Evolutionary conservation across 305 asterid genomes (phyloP).

Genomic region (Rubia peregrina): DNA sequence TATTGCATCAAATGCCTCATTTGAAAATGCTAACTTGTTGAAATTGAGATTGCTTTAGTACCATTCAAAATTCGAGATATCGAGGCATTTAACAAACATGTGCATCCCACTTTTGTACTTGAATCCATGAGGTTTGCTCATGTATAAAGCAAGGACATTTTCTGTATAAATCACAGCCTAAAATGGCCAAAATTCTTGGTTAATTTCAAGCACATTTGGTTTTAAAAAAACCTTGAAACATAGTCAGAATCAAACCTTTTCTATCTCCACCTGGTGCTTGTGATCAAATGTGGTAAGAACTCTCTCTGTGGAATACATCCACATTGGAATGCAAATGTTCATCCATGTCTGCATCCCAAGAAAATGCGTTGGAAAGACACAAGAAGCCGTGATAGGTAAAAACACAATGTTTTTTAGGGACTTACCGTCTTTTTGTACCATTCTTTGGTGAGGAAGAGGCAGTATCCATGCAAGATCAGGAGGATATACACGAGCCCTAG

Average conservation of each 20-base stretch:
- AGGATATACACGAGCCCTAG: conserved; percentile 57
- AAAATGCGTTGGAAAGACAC: neutral
- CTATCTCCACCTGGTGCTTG: conserved; percentile 43
- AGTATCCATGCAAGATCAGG: conserved; percentile 70
- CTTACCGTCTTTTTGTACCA: conserved; percentile 77
- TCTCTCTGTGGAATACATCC: conserved; percentile 55
- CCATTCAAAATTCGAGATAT: conserved; percentile 75
- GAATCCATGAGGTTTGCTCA: conserved; percentile 79
- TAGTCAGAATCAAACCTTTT: conserved; percentile 41
- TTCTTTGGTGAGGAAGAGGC: conserved; percentile 47
- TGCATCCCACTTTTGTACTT: conserved; percentile 97
- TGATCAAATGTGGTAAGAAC: conserved; percentile 49
- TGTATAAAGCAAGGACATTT: conserved; percentile 77
- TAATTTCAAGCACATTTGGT: neutral
- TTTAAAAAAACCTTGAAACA: conserved; percentile 4
- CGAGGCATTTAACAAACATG: conserved; percentile 77
- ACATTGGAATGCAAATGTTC: conserved; percentile 61
- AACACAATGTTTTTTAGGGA: neutral
- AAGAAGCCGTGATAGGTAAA: no score
- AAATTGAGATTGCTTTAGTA: conserved; percentile 21
- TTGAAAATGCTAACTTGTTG: neutral
- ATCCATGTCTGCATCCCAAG: conserved; percentile 73
- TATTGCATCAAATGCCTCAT: neutral
- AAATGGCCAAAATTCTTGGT: neutral
- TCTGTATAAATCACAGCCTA: conserved; percentile 90